phyloP scores from a whole-genome alignment of 176 grass and related monocot species.

The Triticum dicoccoides region DNA sequence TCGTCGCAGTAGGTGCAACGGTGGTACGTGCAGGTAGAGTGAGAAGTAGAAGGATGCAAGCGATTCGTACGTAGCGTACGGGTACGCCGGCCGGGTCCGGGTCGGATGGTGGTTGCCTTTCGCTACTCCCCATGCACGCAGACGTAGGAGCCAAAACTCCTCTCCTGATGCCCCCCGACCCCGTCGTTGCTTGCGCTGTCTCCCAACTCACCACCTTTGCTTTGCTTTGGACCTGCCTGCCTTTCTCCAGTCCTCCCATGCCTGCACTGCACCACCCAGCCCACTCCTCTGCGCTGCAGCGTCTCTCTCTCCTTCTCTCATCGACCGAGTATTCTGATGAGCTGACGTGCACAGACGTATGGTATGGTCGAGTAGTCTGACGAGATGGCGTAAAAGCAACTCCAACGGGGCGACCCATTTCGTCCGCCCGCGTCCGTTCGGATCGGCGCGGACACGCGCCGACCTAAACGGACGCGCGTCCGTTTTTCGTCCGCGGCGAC shows the following conservation, averaged over 20 bases:
- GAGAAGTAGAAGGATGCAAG: not conserved
- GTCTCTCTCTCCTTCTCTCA: not conserved
- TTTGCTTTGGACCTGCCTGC: not conserved
- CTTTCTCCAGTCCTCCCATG: not conserved
- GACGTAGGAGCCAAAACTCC: not conserved
- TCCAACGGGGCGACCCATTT: too few species aligned
- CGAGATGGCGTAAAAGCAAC: not conserved
- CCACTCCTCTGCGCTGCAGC: not conserved
- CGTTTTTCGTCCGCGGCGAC: too few species aligned
- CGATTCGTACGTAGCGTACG: not conserved
- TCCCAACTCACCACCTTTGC: not conserved
- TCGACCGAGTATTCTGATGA: not conserved
- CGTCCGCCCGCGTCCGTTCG: too few species aligned
- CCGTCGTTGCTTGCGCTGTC: not conserved
- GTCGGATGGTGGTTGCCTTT: not conserved
- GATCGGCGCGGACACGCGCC: too few species aligned
- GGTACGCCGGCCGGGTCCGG: too few species aligned
- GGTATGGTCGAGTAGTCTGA: not conserved
- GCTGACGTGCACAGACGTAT: not conserved
- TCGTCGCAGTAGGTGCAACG: not conserved
- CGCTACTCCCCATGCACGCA: not conserved
- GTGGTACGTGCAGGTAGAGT: too few species aligned
- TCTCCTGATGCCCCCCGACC: too few species aligned
- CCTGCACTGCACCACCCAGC: not conserved
- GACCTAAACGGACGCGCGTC: too few species aligned